Percentiles rank a stretch among this genome's conserved stretches.
Conservation (phyloP, 2,329 filamentous ascomycete species). For the Trichocomaceae sp. region DNA sequence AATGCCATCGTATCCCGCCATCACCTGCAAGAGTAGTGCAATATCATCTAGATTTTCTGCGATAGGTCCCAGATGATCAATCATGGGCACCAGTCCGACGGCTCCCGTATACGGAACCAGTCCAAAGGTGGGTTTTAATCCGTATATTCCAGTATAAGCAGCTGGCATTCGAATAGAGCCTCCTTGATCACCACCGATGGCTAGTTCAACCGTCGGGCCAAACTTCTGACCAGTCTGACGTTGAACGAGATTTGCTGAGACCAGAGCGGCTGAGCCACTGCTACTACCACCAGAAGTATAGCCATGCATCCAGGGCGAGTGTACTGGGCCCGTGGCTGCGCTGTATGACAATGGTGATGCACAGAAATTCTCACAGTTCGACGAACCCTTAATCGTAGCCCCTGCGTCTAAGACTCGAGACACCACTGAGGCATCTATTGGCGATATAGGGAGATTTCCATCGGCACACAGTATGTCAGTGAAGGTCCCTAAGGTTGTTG, state of each 20-base stretch:
- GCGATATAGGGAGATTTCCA: constrained; percentile 24
- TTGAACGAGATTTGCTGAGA: constrained; percentile 26
- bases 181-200: constrained; percentile 37
- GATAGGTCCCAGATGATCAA: constrained; percentile 45
- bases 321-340: constrained; percentile 31
- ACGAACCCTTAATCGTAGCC: constrained; percentile 29
- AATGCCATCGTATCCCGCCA: constrained; percentile 47
- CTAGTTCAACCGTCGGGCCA: constrained; percentile 29
- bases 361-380: constrained; percentile 36
- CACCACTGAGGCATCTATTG: constrained; percentile 32
- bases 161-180: constrained; percentile 36
- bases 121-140: constrained; percentile 45
- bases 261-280: constrained; percentile 25
- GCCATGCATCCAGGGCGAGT: constrained; percentile 29
- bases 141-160: constrained; percentile 38
- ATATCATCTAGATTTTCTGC: constrained; percentile 39
- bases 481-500: constrained; percentile 31
- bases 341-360: constrained; percentile 33
- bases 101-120: constrained; percentile 48
- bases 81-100: constrained; percentile 33
- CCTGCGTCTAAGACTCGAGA: constrained; percentile 30
- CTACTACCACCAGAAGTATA: constrained; percentile 34
- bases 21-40: constrained; percentile 38
- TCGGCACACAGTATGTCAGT: constrained; percentile 24
- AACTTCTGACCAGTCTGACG: constrained; percentile 12